Base-by-base conservation (phyloP, 2,329 filamentous ascomycete species). In the Orbilia quercus region DNA sequence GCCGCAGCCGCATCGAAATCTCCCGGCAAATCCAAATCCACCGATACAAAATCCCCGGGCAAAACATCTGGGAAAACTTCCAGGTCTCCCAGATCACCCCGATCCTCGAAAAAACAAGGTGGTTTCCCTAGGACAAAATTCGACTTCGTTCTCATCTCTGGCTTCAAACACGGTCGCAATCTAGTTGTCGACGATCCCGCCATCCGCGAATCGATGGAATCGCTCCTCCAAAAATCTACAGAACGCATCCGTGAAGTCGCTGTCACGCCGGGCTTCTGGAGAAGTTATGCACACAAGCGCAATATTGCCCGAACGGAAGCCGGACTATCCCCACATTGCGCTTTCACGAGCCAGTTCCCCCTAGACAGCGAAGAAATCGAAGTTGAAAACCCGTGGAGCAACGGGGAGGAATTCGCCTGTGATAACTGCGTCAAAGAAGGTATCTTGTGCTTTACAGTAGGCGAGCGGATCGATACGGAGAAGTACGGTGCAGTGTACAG, bases 101-200 rank as follows among this genome's bases (percentile, higher is more conserved):
- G 57, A 38, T 36, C 23, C 51, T n/a, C 28, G 2, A 42, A 44
- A 14, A 58, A 58, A 36, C 53, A 34, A 45, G 51, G 51, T 20
- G 9, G 2, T 53, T 47, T 34, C 53, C 67, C 36, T 1, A 72
- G 40, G 3, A 31, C 45, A 22, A 72, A 45, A 44, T 64, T 72
- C 38, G 67, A 72, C 11, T 72, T 72, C 16, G 47, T 53, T 5
- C 67, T 72, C 3, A 45, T 72, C 7, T 65, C 67, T 2, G 67
- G 67, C 1, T 72, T 59, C 47, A 72, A 72, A 16, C 67, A 72
- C 23, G 67, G 67, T 28, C 58, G 67, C 2, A 72, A 63, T n/a
- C 51, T 72, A 4, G 36, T 72, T 9, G 53, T 72, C 3, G 59
- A 54, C 14, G 67, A 72, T 14, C 22, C 45, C 11, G n/a, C 38